Base-by-base conservation (phyloP, 2,329 filamentous ascomycete species). In the Paracoccidioides lutzii region DNA sequence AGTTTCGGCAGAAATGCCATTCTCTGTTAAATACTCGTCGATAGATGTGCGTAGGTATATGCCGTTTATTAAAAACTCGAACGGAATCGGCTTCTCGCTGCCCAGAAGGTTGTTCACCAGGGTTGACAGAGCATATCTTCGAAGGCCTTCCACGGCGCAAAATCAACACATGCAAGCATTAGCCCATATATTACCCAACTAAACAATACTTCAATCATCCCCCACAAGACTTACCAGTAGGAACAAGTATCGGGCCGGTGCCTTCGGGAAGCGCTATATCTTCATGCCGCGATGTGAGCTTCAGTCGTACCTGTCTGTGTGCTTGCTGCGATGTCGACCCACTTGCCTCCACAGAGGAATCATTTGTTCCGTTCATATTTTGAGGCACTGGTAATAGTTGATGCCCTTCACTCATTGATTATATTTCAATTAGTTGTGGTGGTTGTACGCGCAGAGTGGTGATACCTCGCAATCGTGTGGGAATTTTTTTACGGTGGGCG, bases 11-110 rank as follows among this genome's bases (percentile, higher is more conserved):
- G 89, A 95, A 59, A 97, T 84, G 52, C 91, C 91, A 66, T 93
- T 87, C 59, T 83, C 77, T 14, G 84, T 84, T 58, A 98, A 82
- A 72, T 95, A 95, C 66, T 96, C 88, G 69, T 95, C 88, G 62
- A 98, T 81, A 15, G 88, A 89, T 32, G 90, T 87, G 59, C 88
- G 85, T 53, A 98, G 81, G 71, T 95, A 96, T 66, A 86, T 84
- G 70, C 93, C 93, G 71, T 96, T 93, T 73, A 95, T 85, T 63
- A 98, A 81, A 75, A 98, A 97, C 72, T 98, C 93, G 72, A 98
- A 72, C 12, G 75, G 75, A 41, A 76, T 66, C 14, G 74, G 70
- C 63, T 78, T 78, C 54, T 78, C 75, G 57, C 74, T 78, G 40
- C 76, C 72, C 35, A 84, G 71, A 9, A 84, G 73, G 59, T 78